Base-by-base conservation (phyloP, 2,329 filamentous ascomycete species). In the Diplodia sapinea region DNA sequence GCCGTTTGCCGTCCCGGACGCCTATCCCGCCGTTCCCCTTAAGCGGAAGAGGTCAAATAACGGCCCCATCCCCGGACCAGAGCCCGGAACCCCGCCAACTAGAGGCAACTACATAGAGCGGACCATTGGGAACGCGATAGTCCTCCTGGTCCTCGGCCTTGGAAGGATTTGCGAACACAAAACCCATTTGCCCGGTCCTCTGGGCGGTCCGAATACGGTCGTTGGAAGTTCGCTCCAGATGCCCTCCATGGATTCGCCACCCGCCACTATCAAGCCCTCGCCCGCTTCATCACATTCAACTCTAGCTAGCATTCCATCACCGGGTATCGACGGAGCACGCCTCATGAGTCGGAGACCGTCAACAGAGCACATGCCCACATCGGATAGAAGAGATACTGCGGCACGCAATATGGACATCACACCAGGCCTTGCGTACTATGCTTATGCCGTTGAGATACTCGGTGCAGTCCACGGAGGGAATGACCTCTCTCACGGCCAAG, bases 401-500 rank as follows among this genome's bases (percentile, higher is more conserved):
- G 63, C 71, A 65, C 84, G 86, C 72, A 97, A 96, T 74, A 84
- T 95, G 62, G 93, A 98, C 73, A 86, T 91, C 7, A 91, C 97
- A 69, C 94, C 95, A 0, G 95, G 95, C 0, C 82, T 98, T 68
- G 91, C 93, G 36, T 97, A 97, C 76, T 97, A 94, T 76, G 91
- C 91, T 1, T 89, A 91, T 69, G 94, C 93, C 2, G 90, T 90
- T 0, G 91, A 95, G 69, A 97, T 98, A 47, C 82, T 98, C 17
- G 93, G 93, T 5, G 91, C 91, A 68, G 88, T 95, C 62, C 85
- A 89, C 43, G 94, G 91, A 13, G 91, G 91, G 0, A 91, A 90
- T 69, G 91, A 91, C 52, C 83, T 98, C 68, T 89, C 91, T 71
- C 91, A 95, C 74, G 92, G 96, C 4, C 94, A 97, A 77, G 92